Evolutionary conservation across 116 monocot species (phyloP), one percentile per base, ranked within the genome.

Genomic region (Iris pallida): DNA sequence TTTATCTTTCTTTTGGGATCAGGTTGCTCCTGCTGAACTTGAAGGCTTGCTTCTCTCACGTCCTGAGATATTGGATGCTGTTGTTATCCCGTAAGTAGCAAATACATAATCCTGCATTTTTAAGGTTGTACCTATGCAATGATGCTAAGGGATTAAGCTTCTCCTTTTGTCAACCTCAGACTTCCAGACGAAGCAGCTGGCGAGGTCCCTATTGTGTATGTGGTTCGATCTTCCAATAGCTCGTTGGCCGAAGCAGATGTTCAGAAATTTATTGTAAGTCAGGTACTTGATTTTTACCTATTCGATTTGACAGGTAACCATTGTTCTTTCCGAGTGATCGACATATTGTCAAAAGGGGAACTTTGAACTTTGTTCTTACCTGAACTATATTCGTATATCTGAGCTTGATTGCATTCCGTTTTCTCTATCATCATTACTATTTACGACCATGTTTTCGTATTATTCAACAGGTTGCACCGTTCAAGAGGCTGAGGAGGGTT

Each of bases 11-110:
- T 42, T 67, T 42, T 41, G 13, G 30, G 30, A 18, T 52, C 73
- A 94, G 94, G 73, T 94, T 81, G 94, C 94, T 59, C 97, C 97
- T 44, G 97, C 97, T 47, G 97, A 97, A 61, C 81, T 97, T 57
- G 97, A 97, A 83, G 90, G 85, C 8, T 63, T 97, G 64, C 90
- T 97, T 59, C 74, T 92, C 59, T 85, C 90, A 42, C 92, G 92
- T 74, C 71, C 88, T 52, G 90, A 92, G 65, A 90, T 97, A 78
- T 68, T 87, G 19, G 97, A 97, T 78, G 83, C 92, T 42, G 94
- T 76, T 71, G 94, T 94, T n/a, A 85, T 94, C 49, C 90, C 94
- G 94, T 90, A 81, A 87, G 94, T 66, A 53, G 13, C 4, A 57
- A 69, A 10, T 11, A 69, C 40, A 45, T 17, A 7, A 13, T 15